phyloP scores from a whole-genome alignment of 305 asterid species.

The Solanum hybrid region DNA sequence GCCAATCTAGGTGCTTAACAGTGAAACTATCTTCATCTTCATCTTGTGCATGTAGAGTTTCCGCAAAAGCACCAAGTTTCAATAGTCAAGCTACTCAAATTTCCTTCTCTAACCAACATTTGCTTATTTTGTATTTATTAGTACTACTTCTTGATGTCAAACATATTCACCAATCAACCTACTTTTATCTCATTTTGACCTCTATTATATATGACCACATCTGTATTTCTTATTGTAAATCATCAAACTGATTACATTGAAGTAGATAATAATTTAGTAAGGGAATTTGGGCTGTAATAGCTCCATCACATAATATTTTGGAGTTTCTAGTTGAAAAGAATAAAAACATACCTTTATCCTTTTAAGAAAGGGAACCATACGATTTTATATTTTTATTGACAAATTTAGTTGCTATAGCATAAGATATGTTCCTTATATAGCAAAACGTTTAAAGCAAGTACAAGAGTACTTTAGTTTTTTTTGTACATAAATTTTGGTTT shows the following conservation, averaged over 20 bases:
- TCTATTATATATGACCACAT: neutral
- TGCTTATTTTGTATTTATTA: too few relatives aligned
- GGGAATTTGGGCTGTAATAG: neutral
- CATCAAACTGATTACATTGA: neutral
- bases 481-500: neutral
- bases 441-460: neutral
- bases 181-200: neutral
- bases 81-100: neutral
- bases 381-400: neutral
- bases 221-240: neutral
- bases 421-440: neutral
- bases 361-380: neutral
- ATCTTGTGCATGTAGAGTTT: neutral
- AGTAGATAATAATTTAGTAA: neutral
- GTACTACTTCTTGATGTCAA: neutral
- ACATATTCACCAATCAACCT: neutral
- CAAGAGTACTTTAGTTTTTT: neutral
- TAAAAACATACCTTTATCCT: too few relatives aligned
- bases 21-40: neutral
- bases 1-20: neutral
- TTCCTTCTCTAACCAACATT: neutral
- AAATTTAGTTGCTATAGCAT: neutral
- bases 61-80: neutral
- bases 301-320: neutral
- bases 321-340: neutral